phyloP scores from a whole-genome alignment of 2,329 filamentous ascomycete genomes.

The Scedosporium dehoogii region DNA sequence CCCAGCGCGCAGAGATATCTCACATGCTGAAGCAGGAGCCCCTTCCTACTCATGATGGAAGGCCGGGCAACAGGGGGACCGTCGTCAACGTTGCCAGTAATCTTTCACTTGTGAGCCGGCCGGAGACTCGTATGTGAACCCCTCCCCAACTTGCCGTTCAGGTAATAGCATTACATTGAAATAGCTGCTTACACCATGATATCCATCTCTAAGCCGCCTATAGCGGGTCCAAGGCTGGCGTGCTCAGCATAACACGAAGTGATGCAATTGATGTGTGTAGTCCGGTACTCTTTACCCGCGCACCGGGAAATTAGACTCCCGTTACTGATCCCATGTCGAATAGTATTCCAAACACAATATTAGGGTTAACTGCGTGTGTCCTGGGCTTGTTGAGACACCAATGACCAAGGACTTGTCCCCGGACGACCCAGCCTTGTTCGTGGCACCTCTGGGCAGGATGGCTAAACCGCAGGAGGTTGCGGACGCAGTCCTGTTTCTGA shows the following conservation, averaged over 20 bases:
- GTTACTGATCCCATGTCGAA: not conserved
- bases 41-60: conserved; percentile 29
- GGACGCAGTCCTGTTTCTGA: conserved; percentile 33
- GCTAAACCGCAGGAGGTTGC: conserved; percentile 35
- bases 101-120: conserved; percentile 30
- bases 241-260: conserved; percentile 33
- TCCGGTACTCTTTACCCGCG: not conserved
- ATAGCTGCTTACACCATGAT: not conserved
- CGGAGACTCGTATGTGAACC: conserved; percentile 25
- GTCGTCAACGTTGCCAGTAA: conserved; percentile 36
- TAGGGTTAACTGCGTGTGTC: conserved; percentile 34
- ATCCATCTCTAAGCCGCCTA: conserved; percentile 25
- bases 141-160: not conserved
- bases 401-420: conserved; percentile 28
- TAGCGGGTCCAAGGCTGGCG: conserved; percentile 33
- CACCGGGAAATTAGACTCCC: too few species aligned
- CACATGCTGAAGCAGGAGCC: conserved; percentile 34
- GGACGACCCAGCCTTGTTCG: conserved; percentile 20
- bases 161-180: not conserved
- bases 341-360: conserved; percentile 34
- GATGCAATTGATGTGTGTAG: conserved; percentile 34
- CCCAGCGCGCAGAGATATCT: conserved; percentile 28
- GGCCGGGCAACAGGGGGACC: conserved; percentile 27
- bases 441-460: conserved; percentile 26
- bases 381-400: conserved; percentile 34